Base-by-base conservation (phyloP, 331 rosid genomes). In the Phaseolus coccineus region DNA sequence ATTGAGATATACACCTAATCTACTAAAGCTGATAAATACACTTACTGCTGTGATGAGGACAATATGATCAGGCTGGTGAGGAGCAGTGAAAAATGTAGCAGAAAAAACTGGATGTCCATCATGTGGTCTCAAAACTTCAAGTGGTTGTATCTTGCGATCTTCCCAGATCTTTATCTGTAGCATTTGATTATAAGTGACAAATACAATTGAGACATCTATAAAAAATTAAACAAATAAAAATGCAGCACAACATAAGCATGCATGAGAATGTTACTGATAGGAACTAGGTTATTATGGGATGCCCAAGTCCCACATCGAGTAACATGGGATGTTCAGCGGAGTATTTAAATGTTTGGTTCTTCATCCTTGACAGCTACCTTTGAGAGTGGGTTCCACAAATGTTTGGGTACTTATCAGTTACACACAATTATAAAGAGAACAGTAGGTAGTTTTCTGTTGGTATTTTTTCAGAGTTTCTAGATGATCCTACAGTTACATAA, bases 101-200 rank as follows among this genome's bases (percentile, higher is more conserved):
- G 98, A 87, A 90, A 89, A 91, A 82, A 96, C 93, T 35, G 98
- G 96, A 74, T 86, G 90, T 13, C 98, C 99, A 13, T 90, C 91
- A 74, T 93, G 92, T 71, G 98, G 98, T 83, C 88, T 93, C 84
- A 93, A 85, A 50, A 93, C 90, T 3, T 81, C 87, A 52, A 90
- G 97, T 19, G 99, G 99, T 24, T 87, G 91, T 61, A 86, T 76
- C 87, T 88, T 96, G 79, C 97, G 94, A 81, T 93, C 98, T 80
- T 90, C 97, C 99, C 99, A 96, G 28, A 93, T 88, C 74, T 93
- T 96, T 79, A 93, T 86, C 99, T 96, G 93, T 75, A 73, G 57
- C 76, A 86, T 44, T 57, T 77, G 61, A 79, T 48, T 27, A 61
- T 66, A 63, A 4, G 22, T 66, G 39, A 58, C 19, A 78, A 35